Percentiles rank a stretch among this genome's conserved stretches.
Conservation (phyloP, 108 stramenopile species). For the Fragilariopsis cylindrus region DNA sequence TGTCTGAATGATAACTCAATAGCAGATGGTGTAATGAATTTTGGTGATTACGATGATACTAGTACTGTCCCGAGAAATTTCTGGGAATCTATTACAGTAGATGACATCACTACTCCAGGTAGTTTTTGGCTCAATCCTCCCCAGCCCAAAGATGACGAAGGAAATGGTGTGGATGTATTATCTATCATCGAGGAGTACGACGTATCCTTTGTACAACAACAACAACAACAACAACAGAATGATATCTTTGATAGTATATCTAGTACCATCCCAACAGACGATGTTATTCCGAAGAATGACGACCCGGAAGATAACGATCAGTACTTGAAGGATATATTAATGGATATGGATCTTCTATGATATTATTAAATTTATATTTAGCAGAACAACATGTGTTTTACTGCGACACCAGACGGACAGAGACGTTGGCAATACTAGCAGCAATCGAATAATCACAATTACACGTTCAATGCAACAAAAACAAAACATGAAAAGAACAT, state of each 20-base stretch:
- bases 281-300: neutral
- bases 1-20: slow-evolving; percentile 47
- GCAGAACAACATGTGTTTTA: too few relatives aligned
- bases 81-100: slow-evolving; percentile 51
- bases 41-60: neutral
- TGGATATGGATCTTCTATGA: slow-evolving; percentile 61
- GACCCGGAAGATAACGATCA: slow-evolving; percentile 52
- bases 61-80: slow-evolving; percentile 17
- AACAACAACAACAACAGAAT: neutral
- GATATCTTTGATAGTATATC: neutral
- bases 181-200: slow-evolving; percentile 43
- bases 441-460: too few relatives aligned
- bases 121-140: slow-evolving; percentile 85
- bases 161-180: slow-evolving; percentile 50
- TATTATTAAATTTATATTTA: neutral
- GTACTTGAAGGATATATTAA: slow-evolving; percentile 52
- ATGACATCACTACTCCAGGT: slow-evolving; percentile 81
- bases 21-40: slow-evolving; percentile 28
- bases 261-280: neutral
- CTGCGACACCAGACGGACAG: too few relatives aligned
- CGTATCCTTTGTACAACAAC: neutral
- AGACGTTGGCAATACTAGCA: too few relatives aligned
- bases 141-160: slow-evolving; percentile 59
- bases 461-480: too few relatives aligned
- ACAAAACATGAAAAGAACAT: too few relatives aligned